Evolutionary conservation across 768 basidiomycete species (phyloP).

Genomic region (Clitopilus passeckerianus): DNA sequence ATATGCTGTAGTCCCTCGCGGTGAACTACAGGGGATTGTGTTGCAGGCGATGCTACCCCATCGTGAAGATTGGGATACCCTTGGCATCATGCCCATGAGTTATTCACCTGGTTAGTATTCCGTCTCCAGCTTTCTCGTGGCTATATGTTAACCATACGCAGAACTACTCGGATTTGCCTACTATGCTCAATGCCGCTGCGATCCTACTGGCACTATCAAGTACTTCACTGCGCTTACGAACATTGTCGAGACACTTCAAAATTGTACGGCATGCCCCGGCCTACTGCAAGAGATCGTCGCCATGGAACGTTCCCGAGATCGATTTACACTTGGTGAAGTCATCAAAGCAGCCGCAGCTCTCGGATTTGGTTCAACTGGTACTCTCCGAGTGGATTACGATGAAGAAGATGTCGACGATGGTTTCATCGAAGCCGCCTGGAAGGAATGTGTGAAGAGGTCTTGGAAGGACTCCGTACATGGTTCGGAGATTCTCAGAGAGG

Average conservation of each 20-base stretch:
- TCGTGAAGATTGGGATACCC: conserved; percentile 34
- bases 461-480: conserved; percentile 52
- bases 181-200: conserved; percentile 76
- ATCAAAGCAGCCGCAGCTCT: conserved; percentile 41
- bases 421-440: conserved; percentile 72
- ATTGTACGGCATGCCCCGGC: conserved; percentile 37
- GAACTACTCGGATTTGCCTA: conserved; percentile 78
- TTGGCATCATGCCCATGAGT: conserved; percentile 65
- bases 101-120: conserved; percentile 54
- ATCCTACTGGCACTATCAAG: conserved; percentile 54
- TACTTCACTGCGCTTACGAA: conserved; percentile 60
- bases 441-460: conserved; percentile 45
- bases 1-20: conserved; percentile 41
- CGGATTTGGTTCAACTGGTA: conserved; percentile 61
- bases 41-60: conserved; percentile 30
- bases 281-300: conserved; percentile 54
- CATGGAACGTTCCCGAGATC: conserved; percentile 57
- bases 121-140: neutral
- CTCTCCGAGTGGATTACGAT: conserved; percentile 65
- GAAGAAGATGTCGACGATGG: conserved; percentile 56
- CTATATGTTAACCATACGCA: conserved; percentile 18
- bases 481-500: conserved; percentile 39
- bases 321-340: conserved; percentile 60
- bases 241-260: conserved; percentile 46
- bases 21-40: conserved; percentile 38